Conservation (phyloP, 306 rosid genomes). For the Clitoria ternatea region DNA sequence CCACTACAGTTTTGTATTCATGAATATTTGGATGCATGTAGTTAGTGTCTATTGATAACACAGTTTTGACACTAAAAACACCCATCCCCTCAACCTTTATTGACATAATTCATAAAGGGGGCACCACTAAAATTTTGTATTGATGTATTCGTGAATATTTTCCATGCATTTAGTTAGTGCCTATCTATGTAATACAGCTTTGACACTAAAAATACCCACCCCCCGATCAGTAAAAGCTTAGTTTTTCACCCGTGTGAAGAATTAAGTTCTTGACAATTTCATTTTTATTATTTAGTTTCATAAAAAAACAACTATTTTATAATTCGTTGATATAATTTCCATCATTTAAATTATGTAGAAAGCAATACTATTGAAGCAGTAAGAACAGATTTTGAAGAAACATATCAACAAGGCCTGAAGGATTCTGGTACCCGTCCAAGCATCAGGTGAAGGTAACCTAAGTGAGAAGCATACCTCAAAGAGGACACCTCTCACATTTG, state of each 20-base stretch:
- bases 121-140: conserved; percentile 6
- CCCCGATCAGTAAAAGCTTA: background rate
- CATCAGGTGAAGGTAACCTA: conserved; percentile 53
- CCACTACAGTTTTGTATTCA: conserved; percentile 3
- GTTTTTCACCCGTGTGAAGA: conserved; percentile 7
- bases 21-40: background rate
- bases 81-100: background rate
- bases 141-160: background rate
- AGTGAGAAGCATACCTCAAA: conserved; percentile 92
- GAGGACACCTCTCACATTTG: conserved; percentile 87
- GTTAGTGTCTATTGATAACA: conserved; percentile 10
- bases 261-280: conserved; percentile 7
- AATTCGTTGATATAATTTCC: background rate
- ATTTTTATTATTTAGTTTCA: background rate
- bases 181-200: background rate
- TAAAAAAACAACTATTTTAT: background rate
- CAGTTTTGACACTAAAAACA: background rate
- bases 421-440: conserved; percentile 36
- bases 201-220: background rate
- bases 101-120: conserved; percentile 7
- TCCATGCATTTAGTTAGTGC: conserved; percentile 9
- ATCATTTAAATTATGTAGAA: conserved; percentile 13
- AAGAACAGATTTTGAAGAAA: conserved; percentile 28
- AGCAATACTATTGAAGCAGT: conserved; percentile 5
- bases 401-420: conserved; percentile 37